Base-by-base conservation (phyloP, 2,329 filamentous ascomycete genomes). In the Drechslerella stenobrocha region DNA sequence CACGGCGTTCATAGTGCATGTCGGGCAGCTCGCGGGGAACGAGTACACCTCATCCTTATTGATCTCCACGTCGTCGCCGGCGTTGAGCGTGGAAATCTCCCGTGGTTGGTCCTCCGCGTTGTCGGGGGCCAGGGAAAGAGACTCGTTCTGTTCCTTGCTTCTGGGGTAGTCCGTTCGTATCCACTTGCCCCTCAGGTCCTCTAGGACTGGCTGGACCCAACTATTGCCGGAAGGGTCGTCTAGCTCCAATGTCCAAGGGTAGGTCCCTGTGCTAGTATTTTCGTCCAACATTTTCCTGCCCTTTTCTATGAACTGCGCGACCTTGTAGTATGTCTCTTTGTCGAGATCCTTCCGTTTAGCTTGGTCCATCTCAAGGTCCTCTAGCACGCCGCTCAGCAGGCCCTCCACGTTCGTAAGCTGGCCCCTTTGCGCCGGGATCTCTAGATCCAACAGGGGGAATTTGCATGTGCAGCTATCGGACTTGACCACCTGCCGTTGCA, bases 151-250 rank as follows among this genome's bases (percentile, higher is more conserved):
- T 74, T 90, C 89, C 1, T 85, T 79, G 0, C 88, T 92, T 65
- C 93, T 86, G 55, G 84, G 77, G 75, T 93, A 98, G 74, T 96
- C 89, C 67, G 84, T 83, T 76, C 92, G 90, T 71, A 85, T 84
- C 84, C 91, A 96, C 78, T 96, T 96, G 72, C 88, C 88, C n/a
- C 87, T 83, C 46, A 84, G 83, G 71, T 89, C 87, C 70, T 85
- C 86, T 69, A 89, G 83, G 71, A 90, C 87, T 11, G 93, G 93
- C 47, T 95, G 87, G 73, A 98, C 96, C 82, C 91, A 97, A 1
- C 90, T 96, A 81, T 98, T 98, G 56, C 93, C 93, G 0, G 91
- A 88, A 1, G 89, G 88, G 75, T 98, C 93, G 75, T 98, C 90
- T 47, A 96, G 80, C 37, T 84, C 87, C 48, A 98, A 78, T 51